Base-by-base conservation (phyloP, 768 basidiomycete genomes). In the Mycena kentingensis region DNA sequence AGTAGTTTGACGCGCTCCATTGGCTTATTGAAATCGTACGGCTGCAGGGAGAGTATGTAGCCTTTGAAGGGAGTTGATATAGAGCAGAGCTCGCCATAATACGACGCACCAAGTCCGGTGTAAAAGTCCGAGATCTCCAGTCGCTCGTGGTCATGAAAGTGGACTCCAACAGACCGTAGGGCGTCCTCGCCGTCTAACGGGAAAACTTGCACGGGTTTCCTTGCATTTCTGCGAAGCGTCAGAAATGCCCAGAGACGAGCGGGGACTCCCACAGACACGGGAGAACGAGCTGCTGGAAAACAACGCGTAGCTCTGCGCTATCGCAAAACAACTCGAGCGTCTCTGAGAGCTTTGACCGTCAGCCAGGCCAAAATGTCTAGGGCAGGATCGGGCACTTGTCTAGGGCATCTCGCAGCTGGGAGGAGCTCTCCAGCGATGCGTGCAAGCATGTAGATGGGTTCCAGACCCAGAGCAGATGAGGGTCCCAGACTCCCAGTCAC, bases 241-340 rank as follows among this genome's bases (percentile, higher is more conserved):
- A 37, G 21, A 43, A 2, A 32, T 18, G 10, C 13, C 16, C 42
- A 27, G 6, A 22, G 42, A n/a, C 4, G 22, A 6, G 12, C 35
- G 15, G n/a, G n/a, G n/a, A n/a, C n/a, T n/a, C 43, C 32, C 3
- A 55, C 54, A 55, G 28, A 44, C 54, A 55, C 18, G 54, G 54
- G 5, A 28, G 37, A 15, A 55, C 18, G 10, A 55, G 38, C 15
- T 26, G 28, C 4, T 47, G 36, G 35, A 49, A 49, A 5, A 49
- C 42, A 5, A 37, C 36, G 29, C 29, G 35, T 11, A 51, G 22
- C 8, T 55, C 44, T 3, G 5, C 36, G 15, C 37, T 26, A 8
- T 45, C 5, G 28, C 36, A 55, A 22, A 55, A 43, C 38, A 29
- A 39, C 42, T 55, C 24, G 13, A 55, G 43, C 2, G 49, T 37